Conservation (phyloP, 805 yeast genomes). For the Metschnikowia lochheadii region DNA sequence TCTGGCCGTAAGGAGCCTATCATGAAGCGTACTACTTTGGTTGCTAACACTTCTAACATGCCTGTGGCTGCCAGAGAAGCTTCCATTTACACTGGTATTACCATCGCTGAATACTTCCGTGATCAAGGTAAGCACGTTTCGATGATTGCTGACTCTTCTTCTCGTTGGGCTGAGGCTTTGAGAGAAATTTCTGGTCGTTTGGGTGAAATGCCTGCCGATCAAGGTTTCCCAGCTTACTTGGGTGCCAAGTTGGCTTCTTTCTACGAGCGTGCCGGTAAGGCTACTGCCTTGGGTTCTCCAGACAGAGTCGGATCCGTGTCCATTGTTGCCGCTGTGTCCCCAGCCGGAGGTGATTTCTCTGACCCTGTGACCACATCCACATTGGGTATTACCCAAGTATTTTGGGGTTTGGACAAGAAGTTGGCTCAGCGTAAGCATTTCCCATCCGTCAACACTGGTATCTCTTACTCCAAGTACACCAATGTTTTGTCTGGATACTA, state of each 20-base stretch:
- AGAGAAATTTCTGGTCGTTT: conserved; percentile 99
- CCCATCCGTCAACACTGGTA: conserved; percentile 96
- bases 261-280: conserved; percentile 99
- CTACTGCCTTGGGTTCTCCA: conserved; percentile 92
- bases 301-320: conserved; percentile 96
- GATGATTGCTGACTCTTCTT: conserved; percentile 99
- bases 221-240: conserved; percentile 99
- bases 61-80: conserved; percentile 99
- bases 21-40: conserved; percentile 98
- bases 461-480: conserved; percentile 95
- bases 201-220: conserved; percentile 99
- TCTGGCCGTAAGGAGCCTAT: conserved; percentile 95
- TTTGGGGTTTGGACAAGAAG: conserved; percentile 99
- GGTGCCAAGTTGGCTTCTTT: conserved; percentile 98
- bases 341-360: conserved; percentile 99
- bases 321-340: conserved; percentile 98
- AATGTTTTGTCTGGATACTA: conserved; percentile 67
- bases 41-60: conserved; percentile 98
- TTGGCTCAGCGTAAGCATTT: conserved; percentile 99
- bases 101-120: conserved; percentile 98
- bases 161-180: conserved; percentile 99
- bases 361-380: conserved; percentile 99
- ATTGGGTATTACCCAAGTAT: conserved; percentile 98
- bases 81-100: conserved; percentile 97
- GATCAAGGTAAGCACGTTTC: conserved; percentile 99